Evolutionary conservation across 2,329 filamentous ascomycete genomes (phyloP), one percentile per base, ranked within the genome.

Genomic region (Arthrobotrys iridis): DNA sequence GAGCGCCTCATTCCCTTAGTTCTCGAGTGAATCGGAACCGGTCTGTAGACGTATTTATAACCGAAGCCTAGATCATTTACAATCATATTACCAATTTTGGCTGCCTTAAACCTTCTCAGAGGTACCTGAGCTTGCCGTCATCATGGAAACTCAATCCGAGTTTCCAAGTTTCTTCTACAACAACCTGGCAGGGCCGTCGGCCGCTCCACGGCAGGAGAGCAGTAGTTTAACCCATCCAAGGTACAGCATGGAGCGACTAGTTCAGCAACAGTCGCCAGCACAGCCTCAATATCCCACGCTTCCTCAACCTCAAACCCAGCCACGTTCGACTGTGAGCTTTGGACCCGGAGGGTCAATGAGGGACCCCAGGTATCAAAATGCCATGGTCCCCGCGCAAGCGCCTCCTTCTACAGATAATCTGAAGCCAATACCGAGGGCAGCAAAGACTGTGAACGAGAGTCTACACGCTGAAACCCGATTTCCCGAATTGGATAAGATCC

Each of bases 401-500:
- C 67, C 70, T 41, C 72, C 77, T 22, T 78, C 78, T 4, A 78
- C 78, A 8, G 79, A 80, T 30, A 77, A 78, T 45, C 48, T 91
- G 50, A 88, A 88, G 46, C 91, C 91, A 0, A 87, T 96, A 73
- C 87, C 91, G 78, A 91, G 92, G 82, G 95, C 93, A 18, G 92
- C 93, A 50, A 87, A 86, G 77, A 93, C 91, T 18, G 90, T 99
- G 82, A 96, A 96, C 82, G 87, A 89, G 77, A 90, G 91, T 46
- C 84, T 98, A 46, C 85, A 88, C 72, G 85, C 87, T 72, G 94
- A 98, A 80, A 88, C 89, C 79, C 88, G 88, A 80, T 99, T 93
- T 80, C 93, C 93, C 4, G 92, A 96, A 77, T 85, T 99, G 15
- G 94, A 98, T 82, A 91, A 88, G 70, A 97, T 97, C 83, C 89